Base-by-base conservation (phyloP, 225 moss, liverwort and hornwort genomes). In the Polytrichum commune region DNA sequence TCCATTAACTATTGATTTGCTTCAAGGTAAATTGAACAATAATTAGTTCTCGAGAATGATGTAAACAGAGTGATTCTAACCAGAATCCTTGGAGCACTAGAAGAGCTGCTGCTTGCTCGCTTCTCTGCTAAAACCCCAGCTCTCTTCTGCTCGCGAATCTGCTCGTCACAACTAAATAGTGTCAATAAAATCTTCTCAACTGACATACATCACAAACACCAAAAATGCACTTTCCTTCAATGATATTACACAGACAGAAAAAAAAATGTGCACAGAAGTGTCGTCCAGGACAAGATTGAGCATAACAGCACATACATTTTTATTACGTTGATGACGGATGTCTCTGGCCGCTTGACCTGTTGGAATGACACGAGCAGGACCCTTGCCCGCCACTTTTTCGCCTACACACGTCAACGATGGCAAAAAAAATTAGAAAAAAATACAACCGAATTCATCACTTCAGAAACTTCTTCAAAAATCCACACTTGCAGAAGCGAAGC, bases 61-160 rank as follows among this genome's bases (percentile, higher is more conserved):
- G 46, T 46, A 46, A 18, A 55, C 10, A n/a, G 23, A 55, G 54
- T 35, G 24, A 28, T 19, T 79, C 84, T 66, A 27, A 95, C 95
- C 94, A 98, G 62, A 65, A 98, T 83, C 46, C 88, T 89, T 56
- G 97, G 97, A 32, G 97, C 79, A 84, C 82, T 80, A 7, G 77
- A 73, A 26, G 78, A 55, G 78, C 94, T 88, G 74, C 83, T 85
- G 69, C 77, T 91, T 60, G 91, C 94, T 75, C 97, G 94, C 85
- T 98, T 98, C 74, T 94, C 94, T 22, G 92, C 92, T 71, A 98
- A 66, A 18, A 90, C 85, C 53, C 82, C 81, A 1, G 91, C 97
- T 71, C 91, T 90, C 70, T 98, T 98, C 62, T 85, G 92, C 57
- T 91, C 91, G 68, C 94, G 89, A 78, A 98, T 89, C 93, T 96